Evolutionary conservation across 2,329 filamentous ascomycete genomes (phyloP), one percentile per base, ranked within the genome.

Genomic region (Aschersonia sp.): DNA sequence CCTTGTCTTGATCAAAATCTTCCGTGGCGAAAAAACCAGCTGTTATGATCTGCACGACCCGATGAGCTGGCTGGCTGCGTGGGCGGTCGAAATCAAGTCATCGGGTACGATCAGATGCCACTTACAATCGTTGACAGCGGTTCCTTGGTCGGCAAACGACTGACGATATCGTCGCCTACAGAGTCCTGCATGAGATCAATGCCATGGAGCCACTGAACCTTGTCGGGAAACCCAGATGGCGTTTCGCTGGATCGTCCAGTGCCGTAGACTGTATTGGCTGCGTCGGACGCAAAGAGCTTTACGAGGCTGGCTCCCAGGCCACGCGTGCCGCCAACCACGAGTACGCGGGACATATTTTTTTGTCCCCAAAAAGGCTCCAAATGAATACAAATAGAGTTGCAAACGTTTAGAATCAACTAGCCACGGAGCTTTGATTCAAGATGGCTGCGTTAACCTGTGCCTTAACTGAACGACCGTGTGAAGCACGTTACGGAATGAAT

Each of bases 11-110:
- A 14, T 55, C 57, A 49, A 84, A 77, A 51, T 77, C 73, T 55
- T 87, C 83, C 2, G 75, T 79, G 22, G 69, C 72, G 56, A 87
- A 87, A 59, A 81, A 78, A 6, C 83, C 82, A 0, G 83, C 82
- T 3, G 77, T 78, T 54, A 87, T 77, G 56, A 86, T 76, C 58
- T 81, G 62, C 22, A 5, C n/a, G 22, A 3, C 22, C 22, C 22
- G 22, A 22, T 22, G 22, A 22, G n/a, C n/a, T n/a, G n/a, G 22
- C 22, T 22, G 22, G 22, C 22, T 22, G 22, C 22, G 3, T 22
- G 22, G 22, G 22, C 22, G 22, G 22, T 22, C 22, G 22, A 22
- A 22, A 22, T 22, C 22, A 22, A 22, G 22, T 22, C 22, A 22
- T 22, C 22, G 22, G 22, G 22, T 22, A 22, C 22, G 22, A 22